Evolutionary conservation across 2,329 filamentous ascomycete genomes (phyloP).

Genomic region (Nigrospora osmanthi): DNA sequence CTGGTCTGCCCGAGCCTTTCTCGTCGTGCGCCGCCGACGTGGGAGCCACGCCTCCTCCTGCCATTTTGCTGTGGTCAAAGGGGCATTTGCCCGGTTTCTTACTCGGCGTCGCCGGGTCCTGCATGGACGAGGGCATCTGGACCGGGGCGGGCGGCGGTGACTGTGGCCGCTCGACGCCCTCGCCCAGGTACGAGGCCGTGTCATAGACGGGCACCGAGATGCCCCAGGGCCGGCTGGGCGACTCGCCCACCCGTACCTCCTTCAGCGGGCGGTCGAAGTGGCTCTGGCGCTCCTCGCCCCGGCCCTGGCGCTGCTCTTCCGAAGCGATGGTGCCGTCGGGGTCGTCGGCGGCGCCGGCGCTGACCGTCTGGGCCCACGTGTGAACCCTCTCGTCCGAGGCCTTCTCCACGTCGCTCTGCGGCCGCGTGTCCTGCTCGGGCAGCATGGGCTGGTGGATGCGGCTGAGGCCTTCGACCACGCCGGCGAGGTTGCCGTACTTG

Average conservation of each 20-base stretch:
- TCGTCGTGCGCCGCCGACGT: slow-evolving; percentile 14
- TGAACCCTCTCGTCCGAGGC: slow-evolving; percentile 66
- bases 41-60: slow-evolving; percentile 1
- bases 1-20: slow-evolving; percentile 12
- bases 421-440: slow-evolving; percentile 45
- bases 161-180: slow-evolving; percentile 31
- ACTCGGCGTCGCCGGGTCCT: slow-evolving; percentile 11
- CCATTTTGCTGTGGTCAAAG: slow-evolving; percentile 44
- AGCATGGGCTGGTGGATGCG: slow-evolving; percentile 84
- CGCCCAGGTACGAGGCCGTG: slow-evolving; percentile 21
- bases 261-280: slow-evolving; percentile 81
- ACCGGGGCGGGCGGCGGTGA: slow-evolving; percentile 53
- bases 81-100: slow-evolving; percentile 44
- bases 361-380: slow-evolving; percentile 77
- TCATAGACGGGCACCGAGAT: slow-evolving; percentile 67
- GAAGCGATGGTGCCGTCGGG: slow-evolving; percentile 30
- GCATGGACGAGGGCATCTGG: slow-evolving; percentile 32
- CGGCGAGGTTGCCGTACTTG: slow-evolving; percentile 87
- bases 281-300: slow-evolving; percentile 54
- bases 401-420: slow-evolving; percentile 36
- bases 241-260: slow-evolving; percentile 89
- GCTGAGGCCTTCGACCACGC: slow-evolving; percentile 88
- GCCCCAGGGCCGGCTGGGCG: slow-evolving; percentile 87
- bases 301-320: slow-evolving; percentile 26
- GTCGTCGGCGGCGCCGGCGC: slow-evolving; percentile 31